phyloP scores from a whole-genome alignment of 345 rosid species.

The Iberis pinnata region DNA sequence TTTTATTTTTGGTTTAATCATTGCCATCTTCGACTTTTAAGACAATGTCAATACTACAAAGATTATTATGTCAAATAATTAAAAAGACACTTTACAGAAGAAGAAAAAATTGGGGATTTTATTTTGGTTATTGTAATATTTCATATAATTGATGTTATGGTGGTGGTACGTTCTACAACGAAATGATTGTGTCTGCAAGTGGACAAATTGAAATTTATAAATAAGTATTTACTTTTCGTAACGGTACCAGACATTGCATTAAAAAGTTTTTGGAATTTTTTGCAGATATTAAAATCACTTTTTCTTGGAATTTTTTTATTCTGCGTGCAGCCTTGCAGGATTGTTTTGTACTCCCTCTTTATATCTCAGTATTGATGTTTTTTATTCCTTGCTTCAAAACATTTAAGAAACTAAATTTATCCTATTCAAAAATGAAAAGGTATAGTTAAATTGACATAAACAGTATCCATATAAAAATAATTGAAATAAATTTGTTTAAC shows the following conservation, averaged over 20 bases:
- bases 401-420: background rate
- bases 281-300: background rate
- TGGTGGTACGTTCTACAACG: slow-evolving; percentile 38
- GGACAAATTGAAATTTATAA: slow-evolving; percentile 31
- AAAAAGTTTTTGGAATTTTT: slow-evolving; percentile 9
- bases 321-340: background rate
- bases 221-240: slow-evolving; percentile 23
- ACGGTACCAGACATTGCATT: slow-evolving; percentile 26
- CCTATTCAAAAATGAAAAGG: too few species aligned
- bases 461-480: too few species aligned
- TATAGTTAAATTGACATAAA: too few species aligned
- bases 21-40: slow-evolving; percentile 23
- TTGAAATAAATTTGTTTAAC: too few species aligned
- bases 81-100: slow-evolving; percentile 16
- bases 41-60: slow-evolving; percentile 16
- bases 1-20: slow-evolving; percentile 27
- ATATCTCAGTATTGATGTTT: too few species aligned
- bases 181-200: slow-evolving; percentile 70
- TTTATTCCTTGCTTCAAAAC: background rate
- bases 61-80: slow-evolving; percentile 13
- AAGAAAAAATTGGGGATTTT: slow-evolving; percentile 1
- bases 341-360: too few species aligned
- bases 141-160: slow-evolving; percentile 19
- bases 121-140: slow-evolving; percentile 13
- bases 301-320: background rate